Evolutionary conservation across 2,329 filamentous ascomycete genomes (phyloP).

Genomic region (Fragosphaeria purpurea): DNA sequence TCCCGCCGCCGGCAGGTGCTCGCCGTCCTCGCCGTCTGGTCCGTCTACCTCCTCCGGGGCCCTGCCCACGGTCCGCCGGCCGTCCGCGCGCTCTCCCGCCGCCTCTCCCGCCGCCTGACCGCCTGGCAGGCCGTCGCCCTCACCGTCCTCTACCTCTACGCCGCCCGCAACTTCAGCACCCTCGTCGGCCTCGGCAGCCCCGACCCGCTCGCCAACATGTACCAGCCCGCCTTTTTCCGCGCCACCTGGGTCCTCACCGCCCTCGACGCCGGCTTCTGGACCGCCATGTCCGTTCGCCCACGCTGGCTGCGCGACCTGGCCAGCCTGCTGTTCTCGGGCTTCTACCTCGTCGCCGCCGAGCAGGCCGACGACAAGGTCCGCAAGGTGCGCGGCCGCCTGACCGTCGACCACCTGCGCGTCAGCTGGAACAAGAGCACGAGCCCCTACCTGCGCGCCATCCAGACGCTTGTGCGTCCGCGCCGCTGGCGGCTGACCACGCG

Average conservation of each 20-base stretch:
- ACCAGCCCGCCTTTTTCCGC: constrained; percentile 83
- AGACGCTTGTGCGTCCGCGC: constrained; percentile 63
- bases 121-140: constrained; percentile 83
- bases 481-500: constrained; percentile 44
- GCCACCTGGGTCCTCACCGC: constrained; percentile 96
- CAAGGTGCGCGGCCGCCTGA: constrained; percentile 76
- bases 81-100: constrained; percentile 58
- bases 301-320: constrained; percentile 76
- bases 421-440: constrained; percentile 94
- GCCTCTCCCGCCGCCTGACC: constrained; percentile 62
- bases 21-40: constrained; percentile 86
- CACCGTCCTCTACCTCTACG: constrained; percentile 84
- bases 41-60: constrained; percentile 71
- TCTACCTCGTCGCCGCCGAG: constrained; percentile 88
- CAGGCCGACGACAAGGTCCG: constrained; percentile 94
- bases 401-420: constrained; percentile 81
- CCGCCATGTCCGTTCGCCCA: constrained; percentile 77
- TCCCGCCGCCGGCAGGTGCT: constrained; percentile 90
- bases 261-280: constrained; percentile 95
- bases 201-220: constrained; percentile 88
- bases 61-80: constrained; percentile 80
- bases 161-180: constrained; percentile 86
- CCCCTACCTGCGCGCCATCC: constrained; percentile 69
- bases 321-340: constrained; percentile 74
- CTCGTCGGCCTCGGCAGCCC: constrained; percentile 84